Conservation (phyloP, 306 rosid species). For the Inga oerstediana region DNA sequence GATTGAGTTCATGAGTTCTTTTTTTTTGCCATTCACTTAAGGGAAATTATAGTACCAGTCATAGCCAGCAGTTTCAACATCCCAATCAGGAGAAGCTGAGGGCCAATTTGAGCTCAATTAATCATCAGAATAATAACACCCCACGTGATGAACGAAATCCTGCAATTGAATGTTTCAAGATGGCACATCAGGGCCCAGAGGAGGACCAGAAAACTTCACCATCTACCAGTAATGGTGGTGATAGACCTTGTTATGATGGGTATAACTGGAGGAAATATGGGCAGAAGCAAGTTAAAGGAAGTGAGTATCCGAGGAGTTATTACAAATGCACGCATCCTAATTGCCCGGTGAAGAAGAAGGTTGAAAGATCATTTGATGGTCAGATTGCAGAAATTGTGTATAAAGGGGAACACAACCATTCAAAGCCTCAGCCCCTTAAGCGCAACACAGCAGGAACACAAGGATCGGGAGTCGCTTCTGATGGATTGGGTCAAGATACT, state of each 20-base stretch:
- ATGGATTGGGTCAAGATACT: conserved; percentile 55
- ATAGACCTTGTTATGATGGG: conserved; percentile 88
- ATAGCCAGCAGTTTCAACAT: conserved; percentile 47
- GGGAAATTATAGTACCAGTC: conserved; percentile 68
- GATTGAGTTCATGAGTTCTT: neutral
- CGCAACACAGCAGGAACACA: conserved; percentile 56
- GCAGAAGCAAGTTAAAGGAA: conserved; percentile 97
- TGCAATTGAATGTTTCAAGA: conserved; percentile 45
- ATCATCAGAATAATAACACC: conserved; percentile 41
- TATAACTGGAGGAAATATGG: conserved; percentile 99
- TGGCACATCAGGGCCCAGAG: conserved; percentile 46
- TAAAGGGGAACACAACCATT: conserved; percentile 91
- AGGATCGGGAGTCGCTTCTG: conserved; percentile 54
- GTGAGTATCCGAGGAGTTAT: conserved; percentile 92
- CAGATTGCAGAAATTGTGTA: conserved; percentile 92
- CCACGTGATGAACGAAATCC: conserved; percentile 46
- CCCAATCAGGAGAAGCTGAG: conserved; percentile 48
- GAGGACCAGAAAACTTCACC: conserved; percentile 58
- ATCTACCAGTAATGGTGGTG: conserved; percentile 49
- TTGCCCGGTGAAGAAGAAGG: conserved; percentile 95
- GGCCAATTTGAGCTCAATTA: conserved; percentile 40
- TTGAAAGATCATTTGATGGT: conserved; percentile 91
- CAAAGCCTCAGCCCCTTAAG: conserved; percentile 82
- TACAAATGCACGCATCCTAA: conserved; percentile 93
- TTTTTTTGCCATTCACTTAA: conserved; percentile 25